phyloP scores from a whole-genome alignment of 306 rosid species.

The Casuarina cunninghamiana region DNA sequence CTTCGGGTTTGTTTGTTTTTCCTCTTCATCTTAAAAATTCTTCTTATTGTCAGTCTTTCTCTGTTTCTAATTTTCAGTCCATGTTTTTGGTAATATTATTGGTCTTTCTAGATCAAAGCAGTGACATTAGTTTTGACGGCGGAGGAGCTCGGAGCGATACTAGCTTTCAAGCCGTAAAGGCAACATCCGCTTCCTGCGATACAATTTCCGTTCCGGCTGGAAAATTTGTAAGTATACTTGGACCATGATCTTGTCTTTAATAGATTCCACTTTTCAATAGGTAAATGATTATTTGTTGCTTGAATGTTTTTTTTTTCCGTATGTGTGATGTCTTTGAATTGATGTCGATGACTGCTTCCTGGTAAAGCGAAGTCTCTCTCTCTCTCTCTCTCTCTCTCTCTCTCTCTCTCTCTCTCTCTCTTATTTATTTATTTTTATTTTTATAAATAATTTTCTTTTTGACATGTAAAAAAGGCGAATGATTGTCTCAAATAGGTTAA shows the following conservation, averaged over 20 bases:
- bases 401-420: too few species aligned
- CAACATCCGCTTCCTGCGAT: conserved; percentile 36
- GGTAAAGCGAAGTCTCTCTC: not conserved
- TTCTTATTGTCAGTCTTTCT: not conserved
- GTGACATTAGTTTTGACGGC: conserved; percentile 32
- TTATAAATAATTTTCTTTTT: too few species aligned
- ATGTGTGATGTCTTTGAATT: not conserved
- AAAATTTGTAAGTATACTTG: conserved; percentile 35
- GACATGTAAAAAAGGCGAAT: not conserved
- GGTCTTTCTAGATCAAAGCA: conserved; percentile 37
- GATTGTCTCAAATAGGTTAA: not conserved
- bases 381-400: too few species aligned
- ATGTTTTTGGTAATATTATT: not conserved
- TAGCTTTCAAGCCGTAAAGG: conserved; percentile 21
- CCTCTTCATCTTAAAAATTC: not conserved
- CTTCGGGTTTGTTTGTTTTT: conserved; percentile 47
- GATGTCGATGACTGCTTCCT: not conserved
- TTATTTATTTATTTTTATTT: too few species aligned
- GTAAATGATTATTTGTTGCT: conserved; percentile 1
- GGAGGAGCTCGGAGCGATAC: conserved; percentile 28
- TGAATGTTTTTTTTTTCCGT: not conserved
- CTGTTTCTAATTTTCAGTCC: not conserved
- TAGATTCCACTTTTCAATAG: not conserved
- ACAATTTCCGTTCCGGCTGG: conserved; percentile 35
- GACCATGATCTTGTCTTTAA: not conserved